Conservation (phyloP, 2,329 filamentous ascomycete species). For the Apiospora sp. region DNA sequence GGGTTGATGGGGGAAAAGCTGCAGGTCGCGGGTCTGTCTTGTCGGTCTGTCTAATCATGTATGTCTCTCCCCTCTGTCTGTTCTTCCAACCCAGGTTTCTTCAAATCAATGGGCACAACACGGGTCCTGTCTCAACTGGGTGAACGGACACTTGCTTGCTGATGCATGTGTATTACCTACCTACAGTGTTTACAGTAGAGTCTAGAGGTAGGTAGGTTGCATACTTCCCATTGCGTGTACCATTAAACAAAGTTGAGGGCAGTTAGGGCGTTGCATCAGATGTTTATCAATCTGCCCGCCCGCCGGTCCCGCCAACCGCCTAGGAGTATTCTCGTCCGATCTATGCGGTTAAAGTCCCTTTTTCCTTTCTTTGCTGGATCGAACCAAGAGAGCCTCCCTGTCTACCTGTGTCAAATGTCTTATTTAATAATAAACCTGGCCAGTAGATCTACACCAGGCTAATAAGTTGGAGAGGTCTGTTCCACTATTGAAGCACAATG, state of each 20-base stretch:
- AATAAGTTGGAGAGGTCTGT: constrained; percentile 17
- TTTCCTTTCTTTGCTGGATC: not conserved
- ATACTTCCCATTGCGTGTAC: not conserved
- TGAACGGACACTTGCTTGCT: not conserved
- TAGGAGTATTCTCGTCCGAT: constrained; percentile 19
- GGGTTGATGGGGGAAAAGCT: constrained; percentile 19
- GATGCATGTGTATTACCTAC: not conserved
- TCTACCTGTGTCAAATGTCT: constrained; percentile 4
- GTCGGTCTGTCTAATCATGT: not conserved
- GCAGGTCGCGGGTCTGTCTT: not conserved
- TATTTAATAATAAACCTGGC: constrained; percentile 22
- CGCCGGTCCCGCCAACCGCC: constrained; percentile 2
- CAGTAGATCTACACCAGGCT: constrained; percentile 20
- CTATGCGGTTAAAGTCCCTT: not conserved
- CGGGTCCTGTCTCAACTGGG: not conserved
- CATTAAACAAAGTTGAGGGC: constrained; percentile 13
- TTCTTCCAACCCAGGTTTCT: not conserved
- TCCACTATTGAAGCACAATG: not conserved
- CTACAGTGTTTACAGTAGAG: not conserved
- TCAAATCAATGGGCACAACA: not conserved
- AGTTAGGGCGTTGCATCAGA: constrained; percentile 7
- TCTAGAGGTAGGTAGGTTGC: not conserved
- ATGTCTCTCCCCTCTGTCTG: not conserved
- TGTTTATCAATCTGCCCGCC: constrained; percentile 9
- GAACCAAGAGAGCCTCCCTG: constrained; percentile 19